phyloP scores from a whole-genome alignment of 2,329 filamentous ascomycete genomes.

The Ampelomyces quisqualis region DNA sequence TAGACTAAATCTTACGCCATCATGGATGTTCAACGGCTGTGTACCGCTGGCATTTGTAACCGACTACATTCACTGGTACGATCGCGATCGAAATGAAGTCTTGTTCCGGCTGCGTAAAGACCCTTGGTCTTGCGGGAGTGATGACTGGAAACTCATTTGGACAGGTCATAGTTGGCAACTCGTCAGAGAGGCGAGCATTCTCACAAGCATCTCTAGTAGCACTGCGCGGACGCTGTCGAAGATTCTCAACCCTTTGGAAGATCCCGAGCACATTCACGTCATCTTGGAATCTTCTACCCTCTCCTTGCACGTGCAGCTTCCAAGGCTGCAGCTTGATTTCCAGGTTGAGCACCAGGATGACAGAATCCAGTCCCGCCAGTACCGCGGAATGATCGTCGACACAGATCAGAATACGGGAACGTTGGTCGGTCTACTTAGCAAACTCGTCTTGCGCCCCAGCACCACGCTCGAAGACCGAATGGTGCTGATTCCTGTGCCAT shows the following conservation, averaged over 20 bases:
- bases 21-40: conserved; percentile 18
- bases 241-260: conserved; percentile 21
- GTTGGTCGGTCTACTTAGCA: conserved; percentile 25
- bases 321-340: conserved; percentile 10
- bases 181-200: background rate
- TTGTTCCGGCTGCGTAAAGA: conserved; percentile 10
- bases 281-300: conserved; percentile 4
- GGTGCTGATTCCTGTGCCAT: conserved; percentile 39
- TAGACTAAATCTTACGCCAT: conserved; percentile 41
- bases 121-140: conserved; percentile 8
- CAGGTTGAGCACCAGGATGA: conserved; percentile 1
- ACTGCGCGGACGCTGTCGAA: conserved; percentile 12
- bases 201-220: conserved; percentile 15
- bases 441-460: conserved; percentile 19
- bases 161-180: conserved; percentile 18
- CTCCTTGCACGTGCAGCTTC: conserved; percentile 15
- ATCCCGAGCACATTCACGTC: conserved; percentile 17
- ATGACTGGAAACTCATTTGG: conserved; percentile 19
- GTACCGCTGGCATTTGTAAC: conserved; percentile 38
- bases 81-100: conserved; percentile 11
- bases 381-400: conserved; percentile 26
- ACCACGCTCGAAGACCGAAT: conserved; percentile 26
- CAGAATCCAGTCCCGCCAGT: conserved; percentile 21
- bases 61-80: conserved; percentile 32
- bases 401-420: conserved; percentile 20